Percentiles rank a stretch among this genome's conserved stretches.
Evolutionary conservation across 139 green algal species (phyloP).

Genomic region (Protoeuglena noctilucae): DNA sequence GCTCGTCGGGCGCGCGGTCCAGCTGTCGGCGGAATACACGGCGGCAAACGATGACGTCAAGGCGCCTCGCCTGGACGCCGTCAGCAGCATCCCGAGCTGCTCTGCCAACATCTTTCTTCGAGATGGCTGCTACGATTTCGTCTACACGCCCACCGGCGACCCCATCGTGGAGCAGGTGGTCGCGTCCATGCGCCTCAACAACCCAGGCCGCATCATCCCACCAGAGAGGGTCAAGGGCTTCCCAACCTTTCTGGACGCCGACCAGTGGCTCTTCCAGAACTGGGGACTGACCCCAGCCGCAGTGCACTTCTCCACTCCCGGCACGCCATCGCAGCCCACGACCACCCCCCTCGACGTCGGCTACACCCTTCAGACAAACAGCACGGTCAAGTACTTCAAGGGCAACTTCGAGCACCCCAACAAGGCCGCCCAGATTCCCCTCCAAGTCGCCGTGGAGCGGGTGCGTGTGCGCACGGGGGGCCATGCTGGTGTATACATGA

Average conservation of each 20-base stretch:
- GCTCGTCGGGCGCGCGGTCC: background rate
- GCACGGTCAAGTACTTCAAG: slow-evolving; percentile 19
- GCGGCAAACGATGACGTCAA: background rate
- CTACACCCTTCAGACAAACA: slow-evolving; percentile 15
- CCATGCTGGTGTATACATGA: background rate
- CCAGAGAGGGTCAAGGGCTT: background rate
- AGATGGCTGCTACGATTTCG: background rate
- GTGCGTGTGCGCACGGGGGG: slow-evolving; percentile 5
- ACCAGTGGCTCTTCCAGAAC: background rate
- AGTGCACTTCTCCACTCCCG: background rate
- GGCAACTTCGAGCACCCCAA: slow-evolving; percentile 24
- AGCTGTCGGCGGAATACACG: background rate
- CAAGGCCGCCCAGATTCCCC: slow-evolving; percentile 19
- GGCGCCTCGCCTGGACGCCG: background rate
- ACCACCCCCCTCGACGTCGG: background rate
- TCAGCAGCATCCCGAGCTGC: background rate
- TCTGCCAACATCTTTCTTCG: background rate
- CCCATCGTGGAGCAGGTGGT: background rate
- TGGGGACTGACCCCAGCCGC: background rate
- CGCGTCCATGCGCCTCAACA: background rate
- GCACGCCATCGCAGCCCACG: background rate
- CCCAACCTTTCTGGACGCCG: background rate
- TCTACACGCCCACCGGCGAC: background rate
- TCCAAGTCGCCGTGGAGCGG: slow-evolving; percentile 13
- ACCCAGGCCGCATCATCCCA: background rate